Conservation (phyloP, 2,329 filamentous ascomycete genomes). For the Fusarium hainanense region DNA sequence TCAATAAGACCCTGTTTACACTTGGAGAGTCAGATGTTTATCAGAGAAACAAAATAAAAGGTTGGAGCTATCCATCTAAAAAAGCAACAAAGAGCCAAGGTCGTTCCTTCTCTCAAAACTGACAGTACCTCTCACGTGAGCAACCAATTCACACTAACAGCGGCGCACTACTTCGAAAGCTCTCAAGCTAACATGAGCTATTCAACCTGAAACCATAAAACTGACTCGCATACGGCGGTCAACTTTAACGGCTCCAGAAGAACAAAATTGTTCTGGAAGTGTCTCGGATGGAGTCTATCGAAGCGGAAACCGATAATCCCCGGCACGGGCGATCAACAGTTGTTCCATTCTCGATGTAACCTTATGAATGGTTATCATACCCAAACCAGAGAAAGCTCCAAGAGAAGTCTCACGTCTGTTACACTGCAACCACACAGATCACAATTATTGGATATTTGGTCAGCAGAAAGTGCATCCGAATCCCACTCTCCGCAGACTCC, state of each 20-base stretch:
- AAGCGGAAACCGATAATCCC: not conserved
- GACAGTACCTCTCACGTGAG: not conserved
- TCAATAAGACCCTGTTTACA: not conserved
- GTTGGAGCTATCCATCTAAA: not conserved
- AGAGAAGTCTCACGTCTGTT: constrained; percentile 5
- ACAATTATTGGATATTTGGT: not conserved
- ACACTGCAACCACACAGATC: not conserved
- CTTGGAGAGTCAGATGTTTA: not conserved
- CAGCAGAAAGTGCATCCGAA: not conserved
- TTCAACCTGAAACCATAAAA: constrained; percentile 26
- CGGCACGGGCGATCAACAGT: not conserved
- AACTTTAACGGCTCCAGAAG: constrained; percentile 3
- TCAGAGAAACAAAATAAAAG: not conserved
- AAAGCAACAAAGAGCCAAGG: not conserved
- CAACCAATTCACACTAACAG: not conserved
- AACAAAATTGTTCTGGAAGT: constrained; percentile 26
- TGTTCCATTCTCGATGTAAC: not conserved
- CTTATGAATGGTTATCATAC: not conserved
- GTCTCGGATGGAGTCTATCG: constrained; percentile 1
- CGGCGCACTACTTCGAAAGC: not conserved
- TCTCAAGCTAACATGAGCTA: constrained; percentile 26
- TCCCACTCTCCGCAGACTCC: not conserved
- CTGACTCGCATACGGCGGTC: constrained; percentile 33
- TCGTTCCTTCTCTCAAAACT: not conserved
- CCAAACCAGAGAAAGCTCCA: not conserved